phyloP scores from a whole-genome alignment of 2,329 filamentous ascomycete genomes.

The Lasiodiplodia citricola region DNA sequence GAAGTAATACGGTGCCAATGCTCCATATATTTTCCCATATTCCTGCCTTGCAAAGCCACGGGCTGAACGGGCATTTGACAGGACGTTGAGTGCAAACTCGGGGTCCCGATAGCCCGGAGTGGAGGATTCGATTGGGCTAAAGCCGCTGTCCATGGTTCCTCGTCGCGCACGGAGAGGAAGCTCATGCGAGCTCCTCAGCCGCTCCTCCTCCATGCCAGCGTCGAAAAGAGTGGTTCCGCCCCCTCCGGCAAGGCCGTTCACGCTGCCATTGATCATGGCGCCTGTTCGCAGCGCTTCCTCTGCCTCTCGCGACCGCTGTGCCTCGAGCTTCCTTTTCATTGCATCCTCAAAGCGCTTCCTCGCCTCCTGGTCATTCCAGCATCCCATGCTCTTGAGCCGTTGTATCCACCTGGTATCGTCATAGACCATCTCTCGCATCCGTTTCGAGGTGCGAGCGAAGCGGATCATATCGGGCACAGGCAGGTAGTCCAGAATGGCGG shows the following conservation, averaged over 20 bases:
- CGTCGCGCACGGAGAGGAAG: conserved; percentile 30
- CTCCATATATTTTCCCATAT: conserved; percentile 89
- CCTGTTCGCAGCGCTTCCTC: conserved; percentile 48
- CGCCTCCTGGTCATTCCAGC: conserved; percentile 90
- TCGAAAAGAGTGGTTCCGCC: conserved; percentile 70
- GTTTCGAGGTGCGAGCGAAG: conserved; percentile 82
- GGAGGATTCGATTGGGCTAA: conserved; percentile 68
- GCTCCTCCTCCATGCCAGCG: conserved; percentile 69
- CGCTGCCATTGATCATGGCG: conserved; percentile 38
- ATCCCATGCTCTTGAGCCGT: conserved; percentile 81
- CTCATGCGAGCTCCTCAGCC: conserved; percentile 49
- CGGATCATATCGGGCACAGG: conserved; percentile 83
- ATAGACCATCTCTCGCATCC: conserved; percentile 97
- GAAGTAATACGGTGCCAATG: conserved; percentile 84
- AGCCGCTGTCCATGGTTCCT: conserved; percentile 67
- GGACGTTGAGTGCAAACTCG: conserved; percentile 68
- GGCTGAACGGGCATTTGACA: conserved; percentile 76
- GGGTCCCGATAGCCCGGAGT: conserved; percentile 56
- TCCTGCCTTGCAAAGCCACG: conserved; percentile 86
- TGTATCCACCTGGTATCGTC: conserved; percentile 96
- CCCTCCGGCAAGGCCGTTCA: conserved; percentile 45
- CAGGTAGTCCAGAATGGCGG: conserved; percentile 86
- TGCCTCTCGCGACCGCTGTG: conserved; percentile 50
- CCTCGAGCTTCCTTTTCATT: conserved; percentile 62
- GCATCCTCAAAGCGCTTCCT: conserved; percentile 78